Evolutionary conservation across 768 basidiomycete species (phyloP).

Genomic region (Boletus reticuloceps): DNA sequence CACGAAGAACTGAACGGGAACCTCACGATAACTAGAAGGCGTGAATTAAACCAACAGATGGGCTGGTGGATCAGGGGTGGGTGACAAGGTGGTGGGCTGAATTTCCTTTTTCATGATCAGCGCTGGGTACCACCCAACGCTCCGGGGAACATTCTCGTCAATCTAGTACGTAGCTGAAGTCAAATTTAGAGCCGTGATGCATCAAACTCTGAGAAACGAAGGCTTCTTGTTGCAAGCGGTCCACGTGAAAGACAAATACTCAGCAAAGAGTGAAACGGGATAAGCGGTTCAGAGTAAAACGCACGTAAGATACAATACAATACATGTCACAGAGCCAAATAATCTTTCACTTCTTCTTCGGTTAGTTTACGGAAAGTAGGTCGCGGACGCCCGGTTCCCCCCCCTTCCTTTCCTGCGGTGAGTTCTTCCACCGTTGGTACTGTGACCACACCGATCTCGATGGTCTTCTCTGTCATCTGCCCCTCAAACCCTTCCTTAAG

Average conservation of each 20-base stretch:
- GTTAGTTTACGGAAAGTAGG: conserved; percentile 93
- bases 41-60: conserved; percentile 25
- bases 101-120: conserved; percentile 31
- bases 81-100: conserved; percentile 15
- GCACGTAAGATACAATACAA: conserved; percentile 30
- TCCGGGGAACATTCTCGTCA: conserved; percentile 8
- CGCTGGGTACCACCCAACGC: conserved; percentile 11
- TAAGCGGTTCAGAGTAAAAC: conserved; percentile 23
- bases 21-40: conserved; percentile 31
- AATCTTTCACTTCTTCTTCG: conserved; percentile 97
- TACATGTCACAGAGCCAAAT: conserved; percentile 71
- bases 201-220: conserved; percentile 1
- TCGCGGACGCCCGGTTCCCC: conserved; percentile 65
- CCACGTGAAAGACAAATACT: conserved; percentile 14
- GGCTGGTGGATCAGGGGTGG: conserved; percentile 29
- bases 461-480: conserved; percentile 99
- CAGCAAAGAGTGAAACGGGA: conserved; percentile 10
- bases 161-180: conserved; percentile 1
- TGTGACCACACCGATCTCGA: conserved; percentile 96
- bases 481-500: conserved; percentile 99
- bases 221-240: conserved; percentile 2
- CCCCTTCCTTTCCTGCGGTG: conserved; percentile 64
- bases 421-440: conserved; percentile 67
- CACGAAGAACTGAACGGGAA: conserved; percentile 22
- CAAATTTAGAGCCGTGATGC: conserved; percentile 6